Evolutionary conservation across 2,329 filamentous ascomycete species (phyloP).

Genomic region (Mycosphaerella arachidis): DNA sequence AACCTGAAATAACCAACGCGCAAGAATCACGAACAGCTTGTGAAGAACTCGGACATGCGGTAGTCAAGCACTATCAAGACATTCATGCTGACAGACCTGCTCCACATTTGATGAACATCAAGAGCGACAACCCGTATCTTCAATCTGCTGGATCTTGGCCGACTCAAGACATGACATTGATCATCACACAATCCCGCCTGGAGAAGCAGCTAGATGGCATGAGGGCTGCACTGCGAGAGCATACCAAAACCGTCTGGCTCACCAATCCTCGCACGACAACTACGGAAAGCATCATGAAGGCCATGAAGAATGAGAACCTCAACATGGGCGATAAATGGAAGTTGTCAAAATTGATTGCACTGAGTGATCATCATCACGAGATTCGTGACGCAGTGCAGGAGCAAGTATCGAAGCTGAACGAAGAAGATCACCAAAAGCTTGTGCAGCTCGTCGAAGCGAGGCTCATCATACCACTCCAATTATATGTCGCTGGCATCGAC

Average conservation of each 20-base stretch:
- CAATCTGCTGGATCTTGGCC: background rate
- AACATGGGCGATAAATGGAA: background rate
- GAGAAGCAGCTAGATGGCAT: background rate
- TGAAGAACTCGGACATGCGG: background rate
- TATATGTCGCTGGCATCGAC: conserved; percentile 23
- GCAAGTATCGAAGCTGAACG: conserved; percentile 10
- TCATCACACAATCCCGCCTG: background rate
- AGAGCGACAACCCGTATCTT: background rate
- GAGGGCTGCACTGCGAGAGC: background rate
- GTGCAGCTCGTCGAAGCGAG: conserved; percentile 11
- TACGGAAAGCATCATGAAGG: background rate
- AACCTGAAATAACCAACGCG: background rate
- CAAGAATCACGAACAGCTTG: background rate
- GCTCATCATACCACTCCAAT: conserved; percentile 21
- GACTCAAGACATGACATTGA: background rate
- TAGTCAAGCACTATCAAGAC: background rate
- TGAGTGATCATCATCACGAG: conserved; percentile 10
- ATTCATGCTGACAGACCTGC: background rate
- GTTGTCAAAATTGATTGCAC: conserved; percentile 9
- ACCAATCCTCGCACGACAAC: background rate
- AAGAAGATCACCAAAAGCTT: conserved; percentile 9
- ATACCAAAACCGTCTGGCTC: conserved; percentile 1
- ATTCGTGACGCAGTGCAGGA: conserved; percentile 7
- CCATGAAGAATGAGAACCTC: conserved; percentile 3
- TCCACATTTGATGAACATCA: background rate